A percentile compares a stretch with the other conserved stretches of the same genome.
These are phyloP conservation scores for Elaeagnus macrophylla DNA, from an alignment of 306 rosid species.

Conservation along the genomic window DNA sequence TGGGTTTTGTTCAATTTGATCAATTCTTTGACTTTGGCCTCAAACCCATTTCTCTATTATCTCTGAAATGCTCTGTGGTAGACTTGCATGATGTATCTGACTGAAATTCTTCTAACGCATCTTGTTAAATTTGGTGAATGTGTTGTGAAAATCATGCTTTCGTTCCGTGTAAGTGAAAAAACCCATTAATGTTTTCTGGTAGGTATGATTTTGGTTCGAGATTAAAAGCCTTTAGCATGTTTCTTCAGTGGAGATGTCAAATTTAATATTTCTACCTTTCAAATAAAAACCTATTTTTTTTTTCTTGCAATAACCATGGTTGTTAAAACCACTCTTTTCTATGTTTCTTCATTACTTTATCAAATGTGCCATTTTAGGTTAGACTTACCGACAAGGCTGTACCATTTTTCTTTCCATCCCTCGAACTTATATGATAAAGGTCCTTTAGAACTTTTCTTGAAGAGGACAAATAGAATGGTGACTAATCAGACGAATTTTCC, in stretches of 20 bases:
- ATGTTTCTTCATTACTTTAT: conserved; percentile 3
- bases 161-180: not conserved
- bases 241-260: conserved; percentile 1
- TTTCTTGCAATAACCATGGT: conserved; percentile 11
- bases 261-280: conserved; percentile 3
- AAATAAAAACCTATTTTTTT: not conserved
- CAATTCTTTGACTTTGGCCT: not conserved
- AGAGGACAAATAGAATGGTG: not conserved
- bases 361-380: conserved; percentile 15
- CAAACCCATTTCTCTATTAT: not conserved
- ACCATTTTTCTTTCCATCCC: conserved; percentile 3
- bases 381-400: not conserved
- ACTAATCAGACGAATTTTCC: not conserved
- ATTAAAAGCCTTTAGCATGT: conserved; percentile 8
- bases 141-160: conserved; percentile 14
- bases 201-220: conserved; percentile 28
- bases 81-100: not conserved
- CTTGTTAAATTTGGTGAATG: conserved; percentile 31
- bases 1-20: conserved; percentile 6
- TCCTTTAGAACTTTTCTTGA: not conserved
- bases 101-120: not conserved
- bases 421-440: not conserved
- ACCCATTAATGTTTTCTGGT: conserved; percentile 14
- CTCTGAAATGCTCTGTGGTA: not conserved
- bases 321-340: conserved; percentile 37